phyloP scores from a whole-genome alignment of 2,329 filamentous ascomycete species.

The Dryadomyces quercus-mongolicae region DNA sequence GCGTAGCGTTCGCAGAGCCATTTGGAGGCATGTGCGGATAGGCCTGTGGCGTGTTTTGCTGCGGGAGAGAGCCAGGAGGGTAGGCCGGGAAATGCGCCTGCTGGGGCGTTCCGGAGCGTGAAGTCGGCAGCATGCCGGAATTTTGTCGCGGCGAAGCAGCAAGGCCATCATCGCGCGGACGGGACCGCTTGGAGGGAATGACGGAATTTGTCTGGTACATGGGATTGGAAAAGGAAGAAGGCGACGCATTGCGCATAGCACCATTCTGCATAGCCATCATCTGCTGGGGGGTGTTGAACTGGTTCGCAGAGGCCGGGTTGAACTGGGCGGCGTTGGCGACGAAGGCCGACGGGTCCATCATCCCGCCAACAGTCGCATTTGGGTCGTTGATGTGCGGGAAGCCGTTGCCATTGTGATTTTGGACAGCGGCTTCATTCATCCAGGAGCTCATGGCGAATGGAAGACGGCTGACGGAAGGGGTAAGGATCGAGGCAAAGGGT shows the following conservation, averaged over 20 bases:
- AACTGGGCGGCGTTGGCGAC: slow-evolving; percentile 49
- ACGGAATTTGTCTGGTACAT: slow-evolving; percentile 76
- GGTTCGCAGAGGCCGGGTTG: slow-evolving; percentile 37
- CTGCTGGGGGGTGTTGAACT: slow-evolving; percentile 46
- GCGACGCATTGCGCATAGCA: slow-evolving; percentile 70
- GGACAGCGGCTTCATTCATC: slow-evolving; percentile 58
- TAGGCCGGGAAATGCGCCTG: slow-evolving; percentile 63
- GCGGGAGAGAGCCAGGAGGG: slow-evolving; percentile 50
- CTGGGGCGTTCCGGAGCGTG: slow-evolving; percentile 86
- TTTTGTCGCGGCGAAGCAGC: slow-evolving; percentile 70
- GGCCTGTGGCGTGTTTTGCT: slow-evolving; percentile 50
- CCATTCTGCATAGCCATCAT: slow-evolving; percentile 65
- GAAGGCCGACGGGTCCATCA: slow-evolving; percentile 55
- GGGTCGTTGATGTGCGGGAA: slow-evolving; percentile 54
- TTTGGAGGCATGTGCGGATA: slow-evolving; percentile 77
- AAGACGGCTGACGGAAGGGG: slow-evolving; percentile 9
- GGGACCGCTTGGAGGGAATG: slow-evolving; percentile 79
- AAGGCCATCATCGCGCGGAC: slow-evolving; percentile 72
- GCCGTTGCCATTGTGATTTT: slow-evolving; percentile 59
- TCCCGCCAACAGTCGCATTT: slow-evolving; percentile 34
- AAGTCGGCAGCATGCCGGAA: slow-evolving; percentile 61
- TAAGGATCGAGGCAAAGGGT: not conserved
- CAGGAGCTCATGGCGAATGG: slow-evolving; percentile 52
- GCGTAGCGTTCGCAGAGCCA: slow-evolving; percentile 72
- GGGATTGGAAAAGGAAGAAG: slow-evolving; percentile 63